Base-by-base conservation (phyloP, 352 stramenopile species). In the Phytophthora citricola region DNA sequence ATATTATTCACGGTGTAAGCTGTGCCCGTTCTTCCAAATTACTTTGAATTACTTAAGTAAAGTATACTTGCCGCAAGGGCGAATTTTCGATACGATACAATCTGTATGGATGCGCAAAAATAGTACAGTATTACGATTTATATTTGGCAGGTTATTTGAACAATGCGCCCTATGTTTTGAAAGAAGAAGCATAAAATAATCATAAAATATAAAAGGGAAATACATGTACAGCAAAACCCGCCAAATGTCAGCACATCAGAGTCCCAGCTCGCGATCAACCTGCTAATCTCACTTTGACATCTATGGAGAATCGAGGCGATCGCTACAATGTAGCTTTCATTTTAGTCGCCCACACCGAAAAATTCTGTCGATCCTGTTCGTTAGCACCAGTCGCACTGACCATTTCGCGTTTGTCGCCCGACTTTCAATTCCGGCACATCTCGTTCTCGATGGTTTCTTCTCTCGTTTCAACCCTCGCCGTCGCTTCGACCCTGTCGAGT, bases 401-500 rank as follows among this genome's bases (percentile, higher is more conserved):
- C 48, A 66, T 15, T 71, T 62, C 27, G 6, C 27, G 11, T 66
- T 61, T 71, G 47, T 48, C 15, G 43, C 57, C 34, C 31, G 48
- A 43, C 56, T 17, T 27, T 39, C 41, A 53, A 14, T 32, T 29
- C 17, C 26, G 9, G 27, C 10, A 15, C 27, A n/a, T 43, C n/a
- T 22, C 14, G 15, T 47, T n/a, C 15, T n/a, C 3, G 29, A 70
- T 69, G 52, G 40, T 44, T 44, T 44, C 15, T 7, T 71, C 63
- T 5, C 38, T 78, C 32, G 5, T 63, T 10, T 51, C 58, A n/a
- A 64, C 69, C 2, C 20, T 83, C 27, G 44, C 45, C 4, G 39
- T 70, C 11, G 59, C 61, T 43, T 58, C 61, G 17, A 45, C 46
- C 4, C 39, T 75, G 2, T 80, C 63, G 20, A 76, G 56, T 39